Conservation (phyloP, 805 yeast genomes). For the Hermanozyma aechmeae region DNA sequence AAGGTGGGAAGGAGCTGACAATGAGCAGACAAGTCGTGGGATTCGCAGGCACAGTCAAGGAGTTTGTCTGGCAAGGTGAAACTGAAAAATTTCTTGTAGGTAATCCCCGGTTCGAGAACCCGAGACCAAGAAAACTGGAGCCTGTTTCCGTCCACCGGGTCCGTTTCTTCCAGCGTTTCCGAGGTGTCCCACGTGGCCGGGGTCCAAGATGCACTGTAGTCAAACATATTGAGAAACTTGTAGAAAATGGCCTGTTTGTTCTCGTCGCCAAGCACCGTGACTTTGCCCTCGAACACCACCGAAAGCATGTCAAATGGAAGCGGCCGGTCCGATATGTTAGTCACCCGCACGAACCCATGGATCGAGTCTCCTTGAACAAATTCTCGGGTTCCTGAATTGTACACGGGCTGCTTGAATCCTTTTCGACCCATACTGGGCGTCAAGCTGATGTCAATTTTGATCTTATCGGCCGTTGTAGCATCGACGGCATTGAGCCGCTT, state of each 20-base stretch:
- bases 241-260: slow-evolving; percentile 14
- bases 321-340: slow-evolving; percentile 10
- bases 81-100: slow-evolving; percentile 27
- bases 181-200: slow-evolving; percentile 9
- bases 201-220: slow-evolving; percentile 21
- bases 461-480: slow-evolving; percentile 8
- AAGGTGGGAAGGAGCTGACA: slow-evolving; percentile 15
- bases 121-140: slow-evolving; percentile 16
- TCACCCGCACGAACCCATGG: slow-evolving; percentile 15
- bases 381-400: slow-evolving; percentile 16
- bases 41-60: slow-evolving; percentile 20
- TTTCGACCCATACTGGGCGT: slow-evolving; percentile 10
- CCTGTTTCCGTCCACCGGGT: slow-evolving; percentile 21
- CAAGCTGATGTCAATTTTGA: slow-evolving; percentile 12
- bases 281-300: slow-evolving; percentile 19
- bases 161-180: slow-evolving; percentile 1
- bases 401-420: slow-evolving; percentile 10
- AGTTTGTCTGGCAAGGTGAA: slow-evolving; percentile 28
- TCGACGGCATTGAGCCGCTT: slow-evolving; percentile 12
- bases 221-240: slow-evolving; percentile 23
- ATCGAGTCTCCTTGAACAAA: slow-evolving; percentile 19
- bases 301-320: slow-evolving; percentile 19
- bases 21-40: slow-evolving; percentile 16
- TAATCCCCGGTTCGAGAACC: slow-evolving; percentile 15
- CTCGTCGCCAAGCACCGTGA: slow-evolving; percentile 14